Conservation (phyloP, 768 basidiomycete species). For the Lactifluus echinatus region DNA sequence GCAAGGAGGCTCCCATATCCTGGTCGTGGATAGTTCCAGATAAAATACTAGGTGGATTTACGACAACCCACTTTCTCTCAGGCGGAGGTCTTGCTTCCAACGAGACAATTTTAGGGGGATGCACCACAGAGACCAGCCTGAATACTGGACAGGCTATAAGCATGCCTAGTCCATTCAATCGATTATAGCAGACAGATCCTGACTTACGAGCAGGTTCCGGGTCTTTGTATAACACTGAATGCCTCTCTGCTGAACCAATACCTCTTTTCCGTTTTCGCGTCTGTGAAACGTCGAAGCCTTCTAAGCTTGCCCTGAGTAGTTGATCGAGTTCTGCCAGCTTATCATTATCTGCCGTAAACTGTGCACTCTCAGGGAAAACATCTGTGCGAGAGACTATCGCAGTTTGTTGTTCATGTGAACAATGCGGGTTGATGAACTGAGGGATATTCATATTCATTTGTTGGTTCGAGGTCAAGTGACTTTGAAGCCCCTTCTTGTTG, state of each 20-base stretch:
- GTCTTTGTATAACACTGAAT: not conserved
- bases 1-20: slow-evolving; percentile 23
- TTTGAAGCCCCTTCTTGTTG: not conserved
- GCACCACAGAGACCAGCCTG: slow-evolving; percentile 12
- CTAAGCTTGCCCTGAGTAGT: not conserved
- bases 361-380: not conserved
- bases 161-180: not conserved
- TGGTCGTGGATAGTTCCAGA: slow-evolving; percentile 20
- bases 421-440: slow-evolving; percentile 5
- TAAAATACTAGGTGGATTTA: not conserved
- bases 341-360: not conserved
- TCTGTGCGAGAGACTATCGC: slow-evolving; percentile 1
- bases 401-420: not conserved
- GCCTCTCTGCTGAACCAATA: not conserved
- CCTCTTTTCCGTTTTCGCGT: slow-evolving; percentile 9
- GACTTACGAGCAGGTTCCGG: not conserved
- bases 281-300: not conserved
- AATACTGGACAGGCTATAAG: slow-evolving; percentile 1
- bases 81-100: slow-evolving; percentile 15
- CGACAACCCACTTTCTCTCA: slow-evolving; percentile 1
- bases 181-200: not conserved
- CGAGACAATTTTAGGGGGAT: slow-evolving; percentile 7
- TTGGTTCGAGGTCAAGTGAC: too few species aligned
- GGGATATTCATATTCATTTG: slow-evolving; percentile 15
- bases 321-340: slow-evolving; percentile 5